Evolutionary conservation across 192 early-diverging fungal species (phyloP), one percentile per base, ranked within the genome.

Genomic region (Coemansia sp.): DNA sequence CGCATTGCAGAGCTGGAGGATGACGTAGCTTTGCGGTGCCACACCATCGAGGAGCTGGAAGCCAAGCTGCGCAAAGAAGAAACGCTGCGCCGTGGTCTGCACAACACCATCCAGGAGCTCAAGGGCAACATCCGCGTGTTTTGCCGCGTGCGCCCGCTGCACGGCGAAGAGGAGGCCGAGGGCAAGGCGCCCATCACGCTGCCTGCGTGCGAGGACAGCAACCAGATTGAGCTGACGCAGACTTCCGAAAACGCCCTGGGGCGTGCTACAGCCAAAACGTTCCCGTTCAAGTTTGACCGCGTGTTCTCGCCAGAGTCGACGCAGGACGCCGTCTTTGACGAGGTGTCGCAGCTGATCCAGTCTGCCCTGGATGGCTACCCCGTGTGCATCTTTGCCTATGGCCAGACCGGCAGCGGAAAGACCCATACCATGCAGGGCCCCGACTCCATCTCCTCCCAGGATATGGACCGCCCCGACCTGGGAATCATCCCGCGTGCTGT

Each of bases 51-150:
- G 16, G 63, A 75, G 49, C 61, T 91, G 46, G 85, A 90, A 52
- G 61, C 52, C 33, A 81, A 81, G 70, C 68, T 91, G n/a, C 61
- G 86, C 50, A 80, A 81, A 15, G 86, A 91, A 50, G 94, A 98
- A 64, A 84, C 79, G 5, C 69, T 85, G 18, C 84, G 94, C n/a
- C 79, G 93, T 37, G 72, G 80, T 53, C 69, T 98, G 28, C 94
- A 97, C 75, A 98, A 97, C 65, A 87, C 87, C 0, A 87, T 94
- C 31, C 91, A 91, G 58, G 96, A 98, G 67, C 82, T 97, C 44
- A 94, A 92, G 55, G 96, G 96, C 30, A 98, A 98, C 63, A 96
- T 98, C 41, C 84, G 96, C 19, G 96, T 97, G 20, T 97, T 98
- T 72, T 97, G 94, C 68, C 80, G 96, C 28, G 87, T 97, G 10